Evolutionary conservation across 768 basidiomycete species (phyloP), one percentile per base, ranked within the genome.

Genomic region (Lenzites betulinus): DNA sequence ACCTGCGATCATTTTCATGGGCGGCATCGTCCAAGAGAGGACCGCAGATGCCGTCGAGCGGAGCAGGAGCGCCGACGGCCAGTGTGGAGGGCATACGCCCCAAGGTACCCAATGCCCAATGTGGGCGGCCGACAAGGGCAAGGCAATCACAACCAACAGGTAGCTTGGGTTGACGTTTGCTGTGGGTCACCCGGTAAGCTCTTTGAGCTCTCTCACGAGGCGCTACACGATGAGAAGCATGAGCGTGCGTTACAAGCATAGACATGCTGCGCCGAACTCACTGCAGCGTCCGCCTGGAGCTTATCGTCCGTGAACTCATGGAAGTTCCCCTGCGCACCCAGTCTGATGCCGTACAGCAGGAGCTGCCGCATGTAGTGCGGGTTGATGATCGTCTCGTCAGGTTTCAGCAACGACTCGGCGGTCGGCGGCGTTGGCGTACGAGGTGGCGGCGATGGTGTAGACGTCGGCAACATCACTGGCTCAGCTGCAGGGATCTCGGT

Each of bases 301-400:
- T 74, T 72, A 26, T 84, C 85, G 4, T 74, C 71, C 61, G 79
- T 76, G 63, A 83, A 76, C 38, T 77, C 73, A 15, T 52, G 53
- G 20, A 25, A 3, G 22, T 8, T 25, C 22, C 64, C 60, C 3
- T 55, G 33, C 9, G 23, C 13, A 1, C 88, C 87, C 2, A 89
- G 77, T 56, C 77, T 80, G 62, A 92, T 86, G 8, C 89, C 88
- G 68, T 92, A 90, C 60, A 82, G 52, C 12, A 92, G 75, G 48
- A 92, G 70, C 66, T 92, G 90, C 54, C 77, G 76, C 90, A 92
- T 92, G 73, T 89, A 92, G 70, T 88, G 83, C 2, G 89, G 87
- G 64, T 86, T 88, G 67, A 92, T 92, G 54, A 92, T 78, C 0
- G 87, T 85, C 70, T 92, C 88, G 60, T 90, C 78, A 20, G 69